Evolutionary conservation across 257 asterid genomes (phyloP).

Genomic region (Prunella vulgaris): DNA sequence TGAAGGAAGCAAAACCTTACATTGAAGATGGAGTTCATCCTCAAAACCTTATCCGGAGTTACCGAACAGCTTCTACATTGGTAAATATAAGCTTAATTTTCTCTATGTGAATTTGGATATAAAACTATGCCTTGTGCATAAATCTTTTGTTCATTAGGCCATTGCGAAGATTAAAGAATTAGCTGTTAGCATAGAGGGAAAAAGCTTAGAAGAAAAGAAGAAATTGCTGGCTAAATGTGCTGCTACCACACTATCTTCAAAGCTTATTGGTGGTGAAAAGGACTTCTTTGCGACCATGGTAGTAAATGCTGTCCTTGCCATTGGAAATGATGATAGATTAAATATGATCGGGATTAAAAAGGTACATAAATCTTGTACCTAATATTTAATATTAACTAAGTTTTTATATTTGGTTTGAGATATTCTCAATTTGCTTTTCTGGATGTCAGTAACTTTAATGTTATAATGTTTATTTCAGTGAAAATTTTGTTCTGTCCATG

Average conservation of each 20-base stretch:
- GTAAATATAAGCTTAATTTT: conserved; percentile 27
- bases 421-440: background rate
- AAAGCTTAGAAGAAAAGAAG: conserved; percentile 81
- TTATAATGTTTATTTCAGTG: background rate
- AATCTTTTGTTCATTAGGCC: conserved; percentile 39
- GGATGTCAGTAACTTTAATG: background rate
- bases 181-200: conserved; percentile 80
- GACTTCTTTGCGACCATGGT: conserved; percentile 93
- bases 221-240: conserved; percentile 81
- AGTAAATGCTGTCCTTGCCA: conserved; percentile 82
- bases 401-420: conserved; percentile 1
- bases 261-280: conserved; percentile 94
- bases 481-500: background rate
- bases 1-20: conserved; percentile 90
- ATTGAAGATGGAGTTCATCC: conserved; percentile 95
- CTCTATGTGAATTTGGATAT: conserved; percentile 19
- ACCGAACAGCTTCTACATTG: conserved; percentile 64
- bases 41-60: conserved; percentile 82
- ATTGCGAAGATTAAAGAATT: conserved; percentile 65
- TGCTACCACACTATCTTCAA: conserved; percentile 84
- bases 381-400: background rate
- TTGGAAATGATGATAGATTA: conserved; percentile 76
- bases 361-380: conserved; percentile 30
- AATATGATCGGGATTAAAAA: conserved; percentile 94
- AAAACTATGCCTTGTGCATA: conserved; percentile 15